Evolutionary conservation across 2,329 filamentous ascomycete species (phyloP).

Genomic region (Phyllosticta citrichinensis): DNA sequence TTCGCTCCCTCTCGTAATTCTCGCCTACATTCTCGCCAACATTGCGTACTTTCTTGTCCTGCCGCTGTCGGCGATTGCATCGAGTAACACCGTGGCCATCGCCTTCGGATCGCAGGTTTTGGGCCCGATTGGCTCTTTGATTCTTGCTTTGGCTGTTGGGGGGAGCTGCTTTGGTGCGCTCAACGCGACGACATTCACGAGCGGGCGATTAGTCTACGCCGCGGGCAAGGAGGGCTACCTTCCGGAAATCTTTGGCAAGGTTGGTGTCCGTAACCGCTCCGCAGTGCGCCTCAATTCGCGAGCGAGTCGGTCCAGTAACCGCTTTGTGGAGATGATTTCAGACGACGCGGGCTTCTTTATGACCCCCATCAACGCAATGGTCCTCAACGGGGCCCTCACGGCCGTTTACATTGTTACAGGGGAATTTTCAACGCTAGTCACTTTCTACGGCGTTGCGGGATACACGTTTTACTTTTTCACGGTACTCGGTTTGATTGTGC

Average conservation of each 20-base stretch:
- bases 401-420: conserved; percentile 71
- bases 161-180: conserved; percentile 90
- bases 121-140: conserved; percentile 67
- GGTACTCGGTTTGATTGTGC: conserved; percentile 82
- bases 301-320: not conserved
- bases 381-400: conserved; percentile 69
- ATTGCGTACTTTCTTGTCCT: conserved; percentile 91
- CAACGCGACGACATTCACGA: conserved; percentile 91
- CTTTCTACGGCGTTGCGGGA: conserved; percentile 94
- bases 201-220: conserved; percentile 81
- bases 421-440: conserved; percentile 84
- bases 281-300: conserved; percentile 21
- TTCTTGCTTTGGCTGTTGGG: conserved; percentile 81
- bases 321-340: conserved; percentile 1
- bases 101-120: conserved; percentile 87
- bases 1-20: conserved; percentile 86
- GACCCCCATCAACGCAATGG: conserved; percentile 86
- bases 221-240: conserved; percentile 94
- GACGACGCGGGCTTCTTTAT: conserved; percentile 79
- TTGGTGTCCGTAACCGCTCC: conserved; percentile 53
- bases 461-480: conserved; percentile 97
- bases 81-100: conserved; percentile 89
- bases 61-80: conserved; percentile 68
- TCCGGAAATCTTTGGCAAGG: conserved; percentile 68
- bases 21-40: conserved; percentile 84